Base-by-base conservation (phyloP, 140 eudicot species). In the Stevia rebaudiana region DNA sequence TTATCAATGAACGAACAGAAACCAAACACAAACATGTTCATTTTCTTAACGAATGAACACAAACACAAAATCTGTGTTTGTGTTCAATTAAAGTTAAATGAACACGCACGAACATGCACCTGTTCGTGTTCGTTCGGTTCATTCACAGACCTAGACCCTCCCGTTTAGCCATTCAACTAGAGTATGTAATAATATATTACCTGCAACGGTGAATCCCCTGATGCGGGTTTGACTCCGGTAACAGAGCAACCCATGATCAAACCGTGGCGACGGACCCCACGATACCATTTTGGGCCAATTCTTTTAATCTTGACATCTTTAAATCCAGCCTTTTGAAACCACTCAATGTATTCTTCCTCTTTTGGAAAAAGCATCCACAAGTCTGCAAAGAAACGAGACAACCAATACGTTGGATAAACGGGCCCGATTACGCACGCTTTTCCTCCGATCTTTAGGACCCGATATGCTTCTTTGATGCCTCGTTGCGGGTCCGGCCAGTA, bases 401-500 rank as follows among this genome's bases (percentile, higher is more conserved):
- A 63, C 90, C 88, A 85, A 67, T 79, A 81, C 1, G 96, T 92
- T 11, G 95, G 98, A 65, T 88, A 76, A 17, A 88, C 96, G 4
- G 94, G 98, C 31, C 98, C 96, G 36, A 92, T 88, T 35, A 92
- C 2, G 59, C 95, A 92, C 8, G 98, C 95, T 66, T 83, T 92
- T 12, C 98, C 98, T 46, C 96, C 95, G 35, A 76, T 52, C 67
- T 77, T 92, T 49, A 92, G 63, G 15, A 92, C 96, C 76, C 98
- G 79, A 73, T 88, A 92, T 68, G 98, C 98, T 81, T 92, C 95
- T 80, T 50, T 85, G 65, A 92, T 92, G 30, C 98, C 98, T 53
- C 95, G 85, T 61, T 92, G 96, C 1, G 98, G 98, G 74, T 92
- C 98, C 9, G 98, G 98, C 98, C 98, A 92, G 79, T 92, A 92